Evolutionary conservation across 345 rosid genomes (phyloP).

Genomic region (Populus nigra): DNA sequence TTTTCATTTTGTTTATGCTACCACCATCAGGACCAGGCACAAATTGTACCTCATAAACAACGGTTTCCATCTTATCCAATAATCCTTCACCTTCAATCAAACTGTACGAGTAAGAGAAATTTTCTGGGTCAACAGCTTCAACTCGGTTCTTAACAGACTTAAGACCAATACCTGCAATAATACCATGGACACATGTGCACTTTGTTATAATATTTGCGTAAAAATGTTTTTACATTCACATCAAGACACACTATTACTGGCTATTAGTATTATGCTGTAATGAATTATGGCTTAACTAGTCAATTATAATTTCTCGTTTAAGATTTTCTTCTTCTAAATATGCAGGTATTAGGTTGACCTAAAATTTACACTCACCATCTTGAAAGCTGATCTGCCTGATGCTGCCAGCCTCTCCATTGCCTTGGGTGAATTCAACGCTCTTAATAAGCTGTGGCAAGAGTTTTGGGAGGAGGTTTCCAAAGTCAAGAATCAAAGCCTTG

Average conservation of each 20-base stretch:
- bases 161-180: constrained; percentile 26
- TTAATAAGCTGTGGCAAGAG: constrained; percentile 32
- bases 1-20: constrained; percentile 31
- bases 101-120: constrained; percentile 28
- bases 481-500: constrained; percentile 31
- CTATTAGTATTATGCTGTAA: no score
- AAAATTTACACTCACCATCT: not conserved
- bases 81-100: constrained; percentile 32
- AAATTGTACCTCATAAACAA: constrained; percentile 25
- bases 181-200: no score
- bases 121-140: constrained; percentile 31
- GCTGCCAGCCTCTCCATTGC: constrained; percentile 46
- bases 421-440: constrained; percentile 24
- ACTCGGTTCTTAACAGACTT: constrained; percentile 33
- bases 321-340: no score
- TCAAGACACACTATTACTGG: no score
- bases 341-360: no score
- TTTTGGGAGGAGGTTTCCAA: constrained; percentile 35
- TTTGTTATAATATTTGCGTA: no score
- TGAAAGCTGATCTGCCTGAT: constrained; percentile 23
- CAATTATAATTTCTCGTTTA: no score
- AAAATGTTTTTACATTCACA: no score
- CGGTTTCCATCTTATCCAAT: constrained; percentile 25
- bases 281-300: no score
- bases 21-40: constrained; percentile 34